These are phyloP conservation scores for Cenchrus americanus DNA, from an alignment of 176 grass and related monocot genomes.

Conservation along the genomic window DNA sequence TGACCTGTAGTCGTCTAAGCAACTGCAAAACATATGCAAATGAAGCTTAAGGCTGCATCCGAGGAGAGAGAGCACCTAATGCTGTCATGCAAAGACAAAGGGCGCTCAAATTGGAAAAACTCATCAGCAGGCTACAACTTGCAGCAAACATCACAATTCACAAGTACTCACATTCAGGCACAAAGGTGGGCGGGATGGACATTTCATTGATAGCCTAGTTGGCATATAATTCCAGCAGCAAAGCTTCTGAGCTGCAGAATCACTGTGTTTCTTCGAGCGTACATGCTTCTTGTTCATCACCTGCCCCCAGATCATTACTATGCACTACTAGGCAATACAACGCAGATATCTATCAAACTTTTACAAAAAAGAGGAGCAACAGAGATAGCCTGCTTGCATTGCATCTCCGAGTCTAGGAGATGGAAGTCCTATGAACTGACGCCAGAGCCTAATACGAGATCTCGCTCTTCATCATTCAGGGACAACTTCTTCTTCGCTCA, in stretches of 20 bases:
- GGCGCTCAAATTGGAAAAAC: background rate
- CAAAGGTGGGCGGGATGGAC: background rate
- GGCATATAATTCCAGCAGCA: constrained; percentile 48
- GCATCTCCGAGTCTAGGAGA: constrained; percentile 38
- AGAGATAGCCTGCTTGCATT: constrained; percentile 45
- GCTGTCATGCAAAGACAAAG: background rate
- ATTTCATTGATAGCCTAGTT: constrained; percentile 33
- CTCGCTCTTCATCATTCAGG: constrained; percentile 50
- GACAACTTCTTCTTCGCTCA: constrained; percentile 57
- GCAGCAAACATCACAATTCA: background rate
- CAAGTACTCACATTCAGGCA: background rate
- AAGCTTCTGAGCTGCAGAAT: constrained; percentile 48
- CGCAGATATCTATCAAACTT: constrained; percentile 43
- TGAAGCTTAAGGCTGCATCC: background rate
- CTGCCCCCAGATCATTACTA: constrained; percentile 35
- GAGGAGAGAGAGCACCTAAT: too few relatives aligned
- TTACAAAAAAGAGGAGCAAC: constrained; percentile 41
- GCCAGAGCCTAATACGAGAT: constrained; percentile 26
- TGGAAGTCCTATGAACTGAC: constrained; percentile 54
- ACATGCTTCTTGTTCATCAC: constrained; percentile 37
- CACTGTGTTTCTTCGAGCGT: constrained; percentile 42
- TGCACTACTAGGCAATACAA: constrained; percentile 40
- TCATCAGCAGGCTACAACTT: background rate
- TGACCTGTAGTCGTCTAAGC: background rate
- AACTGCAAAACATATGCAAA: background rate